Evolutionary conservation across 2,329 filamentous ascomycete genomes (phyloP).

Genomic region (Pleurostoma richardsiae): DNA sequence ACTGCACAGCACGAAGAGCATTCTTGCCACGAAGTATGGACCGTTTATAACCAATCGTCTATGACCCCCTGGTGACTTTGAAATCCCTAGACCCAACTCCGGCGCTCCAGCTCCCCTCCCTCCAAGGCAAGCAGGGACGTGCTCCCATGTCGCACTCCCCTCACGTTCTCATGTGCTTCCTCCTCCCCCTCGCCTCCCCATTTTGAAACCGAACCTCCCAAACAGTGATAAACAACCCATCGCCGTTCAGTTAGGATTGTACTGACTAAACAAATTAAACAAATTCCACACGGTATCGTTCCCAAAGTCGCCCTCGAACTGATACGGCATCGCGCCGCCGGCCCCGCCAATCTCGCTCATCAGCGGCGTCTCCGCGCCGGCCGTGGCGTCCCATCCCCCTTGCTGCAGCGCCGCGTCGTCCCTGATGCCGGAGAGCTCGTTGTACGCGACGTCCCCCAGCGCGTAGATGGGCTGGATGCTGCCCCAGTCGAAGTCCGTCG

Average conservation of each 20-base stretch:
- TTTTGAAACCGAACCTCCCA: no score
- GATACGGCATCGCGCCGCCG: constrained; percentile 8
- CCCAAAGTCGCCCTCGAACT: constrained; percentile 20
- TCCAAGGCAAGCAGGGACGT: no score
- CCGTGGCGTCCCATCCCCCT: constrained; percentile 13
- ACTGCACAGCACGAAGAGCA: no score
- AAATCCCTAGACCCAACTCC: no score
- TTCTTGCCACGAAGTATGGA: no score
- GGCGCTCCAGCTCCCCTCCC: no score
- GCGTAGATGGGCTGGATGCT: constrained; percentile 51
- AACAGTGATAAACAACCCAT: not conserved
- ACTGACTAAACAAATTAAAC: constrained; percentile 21
- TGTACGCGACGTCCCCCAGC: constrained; percentile 51
- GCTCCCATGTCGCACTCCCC: no score
- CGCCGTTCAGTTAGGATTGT: constrained; percentile 9
- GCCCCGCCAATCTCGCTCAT: constrained; percentile 5
- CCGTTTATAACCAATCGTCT: no score
- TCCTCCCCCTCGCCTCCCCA: no score
- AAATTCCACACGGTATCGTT: constrained; percentile 22
- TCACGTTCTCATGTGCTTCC: no score
- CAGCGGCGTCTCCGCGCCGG: constrained; percentile 8
- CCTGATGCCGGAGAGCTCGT: constrained; percentile 44
- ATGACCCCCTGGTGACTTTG: no score
- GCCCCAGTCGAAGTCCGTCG: constrained; percentile 42
- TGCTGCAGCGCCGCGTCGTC: constrained; percentile 9